Conservation (phyloP, 306 rosid genomes). For the Benincasa hispida region DNA sequence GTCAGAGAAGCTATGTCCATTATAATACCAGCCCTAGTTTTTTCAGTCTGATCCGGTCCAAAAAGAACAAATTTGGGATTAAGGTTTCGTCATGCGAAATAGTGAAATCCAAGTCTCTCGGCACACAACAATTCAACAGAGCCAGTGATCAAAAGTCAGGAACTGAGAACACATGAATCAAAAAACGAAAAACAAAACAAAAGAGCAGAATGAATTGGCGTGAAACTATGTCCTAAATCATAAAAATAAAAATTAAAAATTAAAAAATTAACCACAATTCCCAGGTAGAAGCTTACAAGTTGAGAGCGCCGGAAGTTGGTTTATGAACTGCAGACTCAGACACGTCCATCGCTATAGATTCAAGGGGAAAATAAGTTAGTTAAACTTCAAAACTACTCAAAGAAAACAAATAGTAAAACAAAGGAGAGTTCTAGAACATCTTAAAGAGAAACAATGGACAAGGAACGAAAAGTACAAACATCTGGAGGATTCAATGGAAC, state of each 20-base stretch:
- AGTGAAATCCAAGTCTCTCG: neutral
- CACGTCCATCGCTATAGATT: constrained; percentile 55
- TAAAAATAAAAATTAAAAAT: neutral
- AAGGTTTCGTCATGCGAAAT: neutral
- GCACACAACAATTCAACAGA: neutral
- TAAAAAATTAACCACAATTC: neutral
- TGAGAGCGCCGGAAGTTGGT: constrained; percentile 23
- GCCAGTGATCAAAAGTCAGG: neutral
- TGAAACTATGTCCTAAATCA: neutral
- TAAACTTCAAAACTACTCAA: neutral
- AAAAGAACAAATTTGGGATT: neutral
- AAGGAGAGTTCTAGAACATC: neutral
- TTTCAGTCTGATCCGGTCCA: neutral
- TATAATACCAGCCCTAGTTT: neutral
- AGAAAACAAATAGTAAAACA: neutral
- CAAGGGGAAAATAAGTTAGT: neutral
- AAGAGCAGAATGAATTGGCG: neutral
- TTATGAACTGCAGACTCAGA: constrained; percentile 35
- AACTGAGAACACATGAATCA: neutral
- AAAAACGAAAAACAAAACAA: neutral
- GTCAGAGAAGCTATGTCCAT: neutral
- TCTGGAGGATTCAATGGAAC: neutral
- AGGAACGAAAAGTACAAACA: neutral
- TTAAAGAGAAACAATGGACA: neutral
- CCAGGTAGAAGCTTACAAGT: constrained; percentile 28